These are phyloP conservation scores for Apiospora saccharicola DNA, from an alignment of 2,329 filamentous ascomycete species.

Conservation along the genomic window DNA sequence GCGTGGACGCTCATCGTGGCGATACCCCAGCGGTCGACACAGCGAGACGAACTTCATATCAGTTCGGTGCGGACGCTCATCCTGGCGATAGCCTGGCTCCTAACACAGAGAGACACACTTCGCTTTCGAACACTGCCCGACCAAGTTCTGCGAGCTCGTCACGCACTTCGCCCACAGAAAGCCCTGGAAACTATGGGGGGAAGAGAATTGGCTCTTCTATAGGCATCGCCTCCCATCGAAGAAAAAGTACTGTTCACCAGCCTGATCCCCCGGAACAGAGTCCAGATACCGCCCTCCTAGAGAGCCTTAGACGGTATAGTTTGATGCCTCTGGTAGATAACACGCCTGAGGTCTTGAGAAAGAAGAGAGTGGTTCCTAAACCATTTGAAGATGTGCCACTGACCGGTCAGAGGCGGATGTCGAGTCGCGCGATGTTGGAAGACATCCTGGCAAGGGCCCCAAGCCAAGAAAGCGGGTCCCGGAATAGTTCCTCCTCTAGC, in stretches of 20 bases:
- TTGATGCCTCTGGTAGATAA: slow-evolving; percentile 38
- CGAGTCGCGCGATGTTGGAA: slow-evolving; percentile 36
- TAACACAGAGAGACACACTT: neutral
- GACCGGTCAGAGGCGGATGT: slow-evolving; percentile 27
- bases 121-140: neutral
- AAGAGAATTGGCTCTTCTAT: slow-evolving; percentile 32
- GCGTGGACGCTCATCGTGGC: slow-evolving; percentile 40
- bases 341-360: slow-evolving; percentile 34
- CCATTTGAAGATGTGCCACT: slow-evolving; percentile 26
- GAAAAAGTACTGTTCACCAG: slow-evolving; percentile 31
- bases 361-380: neutral
- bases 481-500: neutral
- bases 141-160: neutral
- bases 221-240: slow-evolving; percentile 31
- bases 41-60: slow-evolving; percentile 30
- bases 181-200: neutral
- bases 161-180: neutral
- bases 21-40: neutral
- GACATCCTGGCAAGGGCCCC: slow-evolving; percentile 34
- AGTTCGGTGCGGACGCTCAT: slow-evolving; percentile 39
- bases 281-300: slow-evolving; percentile 28
- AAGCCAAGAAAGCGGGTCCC: neutral
- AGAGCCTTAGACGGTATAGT: slow-evolving; percentile 38
- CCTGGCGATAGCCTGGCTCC: slow-evolving; percentile 26
- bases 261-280: slow-evolving; percentile 18